Percentiles rank a stretch among this genome's conserved stretches.
phyloP scores from a whole-genome alignment of 805 yeast genomes.

The Cyberlindnera americana region DNA sequence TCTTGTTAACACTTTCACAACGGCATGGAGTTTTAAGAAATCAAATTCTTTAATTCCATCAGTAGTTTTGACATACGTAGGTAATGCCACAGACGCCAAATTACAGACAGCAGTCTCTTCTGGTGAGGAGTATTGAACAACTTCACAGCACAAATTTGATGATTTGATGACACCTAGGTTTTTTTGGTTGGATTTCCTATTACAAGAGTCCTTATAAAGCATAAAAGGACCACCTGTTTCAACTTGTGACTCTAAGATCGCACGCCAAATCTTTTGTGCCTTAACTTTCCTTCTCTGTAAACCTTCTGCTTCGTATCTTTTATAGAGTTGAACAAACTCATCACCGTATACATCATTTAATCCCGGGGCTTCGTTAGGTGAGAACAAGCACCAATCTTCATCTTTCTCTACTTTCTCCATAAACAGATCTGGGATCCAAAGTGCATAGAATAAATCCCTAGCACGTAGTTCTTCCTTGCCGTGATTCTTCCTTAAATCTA shows the following conservation, averaged over 20 bases:
- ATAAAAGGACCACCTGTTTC: conserved; percentile 97
- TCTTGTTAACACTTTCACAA: conserved; percentile 70
- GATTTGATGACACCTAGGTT: conserved; percentile 91
- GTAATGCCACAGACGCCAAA: conserved; percentile 86
- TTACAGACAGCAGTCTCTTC: conserved; percentile 96
- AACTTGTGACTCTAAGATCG: conserved; percentile 87
- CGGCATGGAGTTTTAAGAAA: conserved; percentile 69
- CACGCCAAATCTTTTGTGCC: conserved; percentile 90
- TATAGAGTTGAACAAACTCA: conserved; percentile 71
- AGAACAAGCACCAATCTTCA: conserved; percentile 83
- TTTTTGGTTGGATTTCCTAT: conserved; percentile 82
- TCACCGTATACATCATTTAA: conserved; percentile 83
- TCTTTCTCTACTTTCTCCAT: conserved; percentile 84
- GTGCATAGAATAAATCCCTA: conserved; percentile 86
- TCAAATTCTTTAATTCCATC: conserved; percentile 53
- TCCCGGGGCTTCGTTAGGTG: conserved; percentile 89
- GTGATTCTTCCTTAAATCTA: conserved; percentile 87
- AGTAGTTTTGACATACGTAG: conserved; percentile 60
- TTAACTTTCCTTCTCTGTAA: conserved; percentile 60
- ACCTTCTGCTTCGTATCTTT: conserved; percentile 67
- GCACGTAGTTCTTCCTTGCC: conserved; percentile 95
- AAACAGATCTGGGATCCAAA: conserved; percentile 94
- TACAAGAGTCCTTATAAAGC: conserved; percentile 92
- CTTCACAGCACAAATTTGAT: conserved; percentile 92
- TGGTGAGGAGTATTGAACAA: conserved; percentile 85